phyloP scores from a whole-genome alignment of 2,329 filamentous ascomycete species.

The Catunica adiposa region DNA sequence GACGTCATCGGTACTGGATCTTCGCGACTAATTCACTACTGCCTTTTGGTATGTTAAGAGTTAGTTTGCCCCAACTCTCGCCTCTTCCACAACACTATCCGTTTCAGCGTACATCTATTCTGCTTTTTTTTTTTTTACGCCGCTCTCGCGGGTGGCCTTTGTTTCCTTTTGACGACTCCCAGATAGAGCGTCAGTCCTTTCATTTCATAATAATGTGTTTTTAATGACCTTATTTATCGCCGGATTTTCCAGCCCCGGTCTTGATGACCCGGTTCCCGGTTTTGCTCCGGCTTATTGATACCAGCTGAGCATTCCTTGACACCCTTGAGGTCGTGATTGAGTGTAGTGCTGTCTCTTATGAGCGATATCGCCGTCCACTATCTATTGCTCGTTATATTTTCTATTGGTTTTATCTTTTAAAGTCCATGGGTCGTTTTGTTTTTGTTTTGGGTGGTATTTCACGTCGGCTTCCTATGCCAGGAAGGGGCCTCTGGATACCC shows the following conservation, averaged over 20 bases:
- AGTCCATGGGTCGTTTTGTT: not conserved
- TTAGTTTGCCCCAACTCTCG: not conserved
- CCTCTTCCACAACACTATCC: not conserved
- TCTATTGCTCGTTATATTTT: not conserved
- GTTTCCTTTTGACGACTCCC: not conserved
- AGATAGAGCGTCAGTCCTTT: not conserved
- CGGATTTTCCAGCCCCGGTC: constrained; percentile 1
- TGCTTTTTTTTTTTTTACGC: not conserved
- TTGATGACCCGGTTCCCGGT: not conserved
- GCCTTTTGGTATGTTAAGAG: not conserved
- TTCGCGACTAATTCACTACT: not conserved
- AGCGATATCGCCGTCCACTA: no score
- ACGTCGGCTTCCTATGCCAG: constrained; percentile 6
- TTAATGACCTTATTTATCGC: constrained; percentile 2
- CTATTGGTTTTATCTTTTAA: not conserved
- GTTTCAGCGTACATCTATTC: constrained; percentile 1
- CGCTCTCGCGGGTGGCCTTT: constrained; percentile 2
- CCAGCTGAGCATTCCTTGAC: no score
- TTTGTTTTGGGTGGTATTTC: not conserved
- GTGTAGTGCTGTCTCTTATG: no score
- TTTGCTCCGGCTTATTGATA: not conserved
- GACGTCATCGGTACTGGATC: constrained; percentile 3
- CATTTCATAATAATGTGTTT: constrained; percentile 6
- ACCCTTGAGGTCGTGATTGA: no score
- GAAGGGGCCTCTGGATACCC: not conserved